phyloP scores from a whole-genome alignment of 2,329 filamentous ascomycete genomes.

The Calonectria multiphialidica region DNA sequence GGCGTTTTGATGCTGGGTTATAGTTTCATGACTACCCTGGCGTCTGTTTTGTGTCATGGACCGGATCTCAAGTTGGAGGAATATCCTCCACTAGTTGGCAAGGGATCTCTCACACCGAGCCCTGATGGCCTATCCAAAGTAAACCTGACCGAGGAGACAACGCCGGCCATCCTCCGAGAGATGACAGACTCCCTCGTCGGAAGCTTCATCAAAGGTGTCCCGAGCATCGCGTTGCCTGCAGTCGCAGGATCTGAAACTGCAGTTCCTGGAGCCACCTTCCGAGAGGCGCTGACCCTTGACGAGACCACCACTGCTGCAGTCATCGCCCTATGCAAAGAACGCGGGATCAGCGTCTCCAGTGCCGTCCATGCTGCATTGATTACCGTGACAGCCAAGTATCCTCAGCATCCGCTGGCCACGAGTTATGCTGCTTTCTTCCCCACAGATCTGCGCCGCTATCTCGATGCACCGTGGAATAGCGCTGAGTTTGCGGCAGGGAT shows the following conservation, averaged over 20 bases:
- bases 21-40: slow-evolving; percentile 37
- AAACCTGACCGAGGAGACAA: slow-evolving; percentile 40
- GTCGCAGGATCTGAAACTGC: not conserved
- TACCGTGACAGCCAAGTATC: slow-evolving; percentile 43
- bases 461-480: slow-evolving; percentile 43
- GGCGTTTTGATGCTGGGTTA: slow-evolving; percentile 41
- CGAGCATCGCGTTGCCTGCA: not conserved
- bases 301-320: not conserved
- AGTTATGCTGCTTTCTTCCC: slow-evolving; percentile 48
- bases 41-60: slow-evolving; percentile 29
- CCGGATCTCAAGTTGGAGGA: not conserved
- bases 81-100: slow-evolving; percentile 30
- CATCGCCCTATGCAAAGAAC: not conserved
- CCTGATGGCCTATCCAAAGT: slow-evolving; percentile 39
- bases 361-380: slow-evolving; percentile 47
- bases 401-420: slow-evolving; percentile 37
- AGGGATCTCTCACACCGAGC: slow-evolving; percentile 42
- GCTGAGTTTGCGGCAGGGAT: slow-evolving; percentile 39
- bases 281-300: not conserved
- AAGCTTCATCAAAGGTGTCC: not conserved
- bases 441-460: slow-evolving; percentile 41
- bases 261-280: not conserved
- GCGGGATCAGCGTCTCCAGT: slow-evolving; percentile 41
- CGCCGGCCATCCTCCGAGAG: slow-evolving; percentile 8
- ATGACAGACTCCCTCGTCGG: not conserved